Evolutionary conservation across 805 yeast species (phyloP).

Genomic region (Ogataea angusta): DNA sequence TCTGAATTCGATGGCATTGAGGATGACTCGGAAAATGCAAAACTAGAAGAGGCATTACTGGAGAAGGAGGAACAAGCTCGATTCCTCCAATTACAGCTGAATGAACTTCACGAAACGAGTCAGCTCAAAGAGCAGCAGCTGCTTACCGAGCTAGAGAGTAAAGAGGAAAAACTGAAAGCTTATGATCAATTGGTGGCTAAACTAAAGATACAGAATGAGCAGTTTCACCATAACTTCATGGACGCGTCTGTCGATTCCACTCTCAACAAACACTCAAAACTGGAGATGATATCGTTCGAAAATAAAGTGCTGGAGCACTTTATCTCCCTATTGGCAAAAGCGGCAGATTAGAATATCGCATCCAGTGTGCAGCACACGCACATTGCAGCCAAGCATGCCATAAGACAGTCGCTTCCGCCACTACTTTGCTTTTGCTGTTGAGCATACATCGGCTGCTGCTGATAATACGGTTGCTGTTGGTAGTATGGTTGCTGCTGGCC

Average conservation of each 20-base stretch:
- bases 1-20: constrained; percentile 11
- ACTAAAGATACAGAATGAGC: constrained; percentile 9
- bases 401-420: constrained; percentile 40
- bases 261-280: constrained; percentile 18
- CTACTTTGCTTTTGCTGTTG: constrained; percentile 38
- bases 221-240: constrained; percentile 12
- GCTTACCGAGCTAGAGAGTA: constrained; percentile 3
- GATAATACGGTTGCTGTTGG: constrained; percentile 26
- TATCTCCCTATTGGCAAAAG: constrained; percentile 16
- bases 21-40: constrained; percentile 12
- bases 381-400: constrained; percentile 52
- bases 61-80: constrained; percentile 12
- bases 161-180: constrained; percentile 9
- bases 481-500: constrained; percentile 3
- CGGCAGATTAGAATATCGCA: constrained; percentile 38
- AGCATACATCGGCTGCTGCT: constrained; percentile 22
- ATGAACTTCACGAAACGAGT: constrained; percentile 5
- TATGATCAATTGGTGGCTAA: constrained; percentile 10
- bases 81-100: constrained; percentile 6
- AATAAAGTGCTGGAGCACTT: constrained; percentile 14
- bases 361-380: constrained; percentile 57
- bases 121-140: constrained; percentile 8
- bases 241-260: constrained; percentile 20
- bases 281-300: constrained; percentile 19
- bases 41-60: constrained; percentile 7